Evolutionary conservation across 305 asterid species (phyloP), one percentile per base, ranked within the genome.

Genomic region (Solanum hybrid): DNA sequence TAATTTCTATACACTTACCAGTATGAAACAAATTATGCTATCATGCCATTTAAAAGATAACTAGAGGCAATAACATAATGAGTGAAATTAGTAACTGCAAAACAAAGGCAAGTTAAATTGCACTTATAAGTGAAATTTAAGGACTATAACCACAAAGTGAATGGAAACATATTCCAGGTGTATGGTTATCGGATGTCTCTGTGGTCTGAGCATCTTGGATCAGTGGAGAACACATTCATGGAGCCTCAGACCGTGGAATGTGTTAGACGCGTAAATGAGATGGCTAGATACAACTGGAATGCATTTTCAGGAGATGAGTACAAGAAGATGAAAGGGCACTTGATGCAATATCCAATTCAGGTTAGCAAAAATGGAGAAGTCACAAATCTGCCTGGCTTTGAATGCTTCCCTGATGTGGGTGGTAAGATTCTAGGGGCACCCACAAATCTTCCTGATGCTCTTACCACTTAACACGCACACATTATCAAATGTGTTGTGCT

Each of bases 111-210:
- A 51, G 68, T 51, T 51, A 51, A 51, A 51, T 51, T 51, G n/a
- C n/a, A 51, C 68, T 51, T 51, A 81, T 81, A 38, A 14, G 36
- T 38, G 70, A 81, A 81, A 81, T 81, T 81, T 39, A 14, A 24
- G 1, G n/a, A 13, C 4, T 80, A 36, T 37, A 80, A 37, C 33
- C 7, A 37, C 65, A 80, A 37, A 80, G 51, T 80, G n/a, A 80
- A 80, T 24, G 33, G 65, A 80, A 80, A 81, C 41, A 51, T 51
- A 51, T 51, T 90, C 79, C 93, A 94, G 97, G 91, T 95, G 29
- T 93, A 95, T 79, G 97, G 97, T 88, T 95, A 94, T 65, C 82
- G 97, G 79, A 94, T 91, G 95, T 95, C 97, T 3, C 94, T 95
- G 0, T 95, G 96, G 96, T 91, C 94, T 20, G 97, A 95, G 89